Conservation (phyloP, 108 stramenopile species). For the Fragilariopsis cylindrus region DNA sequence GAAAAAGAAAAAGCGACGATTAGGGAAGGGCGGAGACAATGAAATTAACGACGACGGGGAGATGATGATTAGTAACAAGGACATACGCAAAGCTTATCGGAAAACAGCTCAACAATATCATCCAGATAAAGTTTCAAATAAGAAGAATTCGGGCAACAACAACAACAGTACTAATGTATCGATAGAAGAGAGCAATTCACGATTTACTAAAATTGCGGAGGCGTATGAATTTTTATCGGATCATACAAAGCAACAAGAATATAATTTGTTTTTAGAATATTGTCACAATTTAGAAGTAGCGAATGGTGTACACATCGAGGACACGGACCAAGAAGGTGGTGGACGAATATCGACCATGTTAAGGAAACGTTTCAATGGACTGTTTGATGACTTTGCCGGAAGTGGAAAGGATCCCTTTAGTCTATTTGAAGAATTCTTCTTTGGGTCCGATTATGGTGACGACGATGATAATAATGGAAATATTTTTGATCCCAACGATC, state of each 20-base stretch:
- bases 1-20: conserved; percentile 3
- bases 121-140: conserved; percentile 58
- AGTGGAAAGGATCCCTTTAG: conserved; percentile 52
- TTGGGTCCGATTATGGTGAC: conserved; percentile 41
- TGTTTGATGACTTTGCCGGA: conserved; percentile 8
- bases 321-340: conserved; percentile 46
- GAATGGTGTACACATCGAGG: not conserved
- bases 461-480: not conserved
- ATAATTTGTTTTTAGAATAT: conserved; percentile 52
- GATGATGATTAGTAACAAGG: conserved; percentile 37
- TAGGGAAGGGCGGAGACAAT: conserved; percentile 29
- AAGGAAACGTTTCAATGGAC: conserved; percentile 14
- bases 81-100: conserved; percentile 76
- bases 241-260: conserved; percentile 47
- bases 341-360: conserved; percentile 20
- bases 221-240: conserved; percentile 70
- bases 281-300: conserved; percentile 33
- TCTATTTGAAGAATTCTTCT: conserved; percentile 75
- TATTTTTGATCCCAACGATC: conserved; percentile 10
- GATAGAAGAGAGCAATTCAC: conserved; percentile 54
- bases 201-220: conserved; percentile 72
- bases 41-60: conserved; percentile 36
- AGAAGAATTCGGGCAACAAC: conserved; percentile 10
- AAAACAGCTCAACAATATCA: conserved; percentile 72
- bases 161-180: conserved; percentile 31